phyloP scores from a whole-genome alignment of 139 green algal genomes.

The Volvox africanus region DNA sequence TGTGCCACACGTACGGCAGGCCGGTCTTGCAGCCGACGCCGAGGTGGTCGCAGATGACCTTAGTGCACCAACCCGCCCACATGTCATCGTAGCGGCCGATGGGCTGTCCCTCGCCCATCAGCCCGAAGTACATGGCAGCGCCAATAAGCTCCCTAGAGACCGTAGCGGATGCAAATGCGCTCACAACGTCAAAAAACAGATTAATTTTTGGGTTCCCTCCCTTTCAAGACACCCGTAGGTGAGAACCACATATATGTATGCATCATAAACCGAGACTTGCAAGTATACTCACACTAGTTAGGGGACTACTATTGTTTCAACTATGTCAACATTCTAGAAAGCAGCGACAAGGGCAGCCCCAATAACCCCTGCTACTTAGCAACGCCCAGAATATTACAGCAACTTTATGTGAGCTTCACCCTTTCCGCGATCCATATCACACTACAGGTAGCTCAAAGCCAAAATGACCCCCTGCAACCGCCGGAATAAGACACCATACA shows the following conservation, averaged over 20 bases:
- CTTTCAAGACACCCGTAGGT: background rate
- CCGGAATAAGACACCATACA: background rate
- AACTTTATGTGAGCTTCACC: background rate
- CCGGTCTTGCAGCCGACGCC: conserved; percentile 88
- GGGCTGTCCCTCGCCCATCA: background rate
- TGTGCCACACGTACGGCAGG: conserved; percentile 97
- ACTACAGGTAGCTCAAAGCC: background rate
- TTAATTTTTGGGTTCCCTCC: background rate
- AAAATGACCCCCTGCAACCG: background rate
- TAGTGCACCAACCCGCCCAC: conserved; percentile 97
- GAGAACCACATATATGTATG: background rate
- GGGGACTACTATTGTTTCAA: background rate
- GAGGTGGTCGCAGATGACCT: conserved; percentile 95
- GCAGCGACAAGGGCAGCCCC: conserved; percentile 82
- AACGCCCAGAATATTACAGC: conserved; percentile 64
- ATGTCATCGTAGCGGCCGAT: conserved; percentile 93
- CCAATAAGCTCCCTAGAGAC: background rate
- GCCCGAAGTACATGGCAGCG: background rate
- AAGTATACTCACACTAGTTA: background rate
- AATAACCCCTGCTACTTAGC: conserved; percentile 99
- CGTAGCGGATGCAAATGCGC: background rate
- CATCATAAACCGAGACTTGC: background rate
- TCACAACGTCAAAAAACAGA: background rate
- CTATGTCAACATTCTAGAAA: background rate
- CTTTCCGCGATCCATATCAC: background rate